Conservation (phyloP, 106 monocot species). For the Dendrobium officinale region DNA sequence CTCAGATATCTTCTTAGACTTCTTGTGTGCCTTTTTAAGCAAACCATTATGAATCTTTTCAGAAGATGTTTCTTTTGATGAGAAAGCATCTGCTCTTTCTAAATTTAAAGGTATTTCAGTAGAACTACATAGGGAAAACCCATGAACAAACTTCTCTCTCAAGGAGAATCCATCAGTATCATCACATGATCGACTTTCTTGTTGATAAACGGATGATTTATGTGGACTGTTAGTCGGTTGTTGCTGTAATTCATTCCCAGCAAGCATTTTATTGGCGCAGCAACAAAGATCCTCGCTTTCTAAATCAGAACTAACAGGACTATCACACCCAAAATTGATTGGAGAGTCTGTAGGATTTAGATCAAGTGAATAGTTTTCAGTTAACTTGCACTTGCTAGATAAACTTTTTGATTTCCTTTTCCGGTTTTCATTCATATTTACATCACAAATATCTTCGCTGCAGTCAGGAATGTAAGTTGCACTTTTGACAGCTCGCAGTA, state of each 20-base stretch:
- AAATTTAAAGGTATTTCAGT: background rate
- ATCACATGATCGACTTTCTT: background rate
- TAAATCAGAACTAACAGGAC: background rate
- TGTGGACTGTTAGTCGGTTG: background rate
- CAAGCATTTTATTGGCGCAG: background rate
- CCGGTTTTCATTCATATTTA: background rate
- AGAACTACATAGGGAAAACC: background rate
- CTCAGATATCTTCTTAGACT: conserved; percentile 61
- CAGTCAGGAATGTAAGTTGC: conserved; percentile 25
- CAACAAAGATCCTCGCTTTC: conserved; percentile 2
- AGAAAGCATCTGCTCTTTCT: background rate
- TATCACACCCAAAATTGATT: background rate
- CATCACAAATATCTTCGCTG: conserved; percentile 5
- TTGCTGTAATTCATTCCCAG: background rate
- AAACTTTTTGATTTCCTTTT: conserved; percentile 11
- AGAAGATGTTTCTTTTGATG: conserved; percentile 1
- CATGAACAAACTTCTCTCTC: background rate
- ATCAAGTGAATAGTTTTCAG: background rate
- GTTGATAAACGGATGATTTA: background rate
- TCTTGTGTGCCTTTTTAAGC: conserved; percentile 35
- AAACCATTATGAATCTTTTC: conserved; percentile 17
- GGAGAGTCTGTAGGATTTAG: background rate
- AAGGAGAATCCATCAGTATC: background rate
- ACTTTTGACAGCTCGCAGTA: conserved; percentile 49
- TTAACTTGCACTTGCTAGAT: background rate